Base-by-base conservation (phyloP, 768 basidiomycete genomes). In the Lyophyllum shimeji region DNA sequence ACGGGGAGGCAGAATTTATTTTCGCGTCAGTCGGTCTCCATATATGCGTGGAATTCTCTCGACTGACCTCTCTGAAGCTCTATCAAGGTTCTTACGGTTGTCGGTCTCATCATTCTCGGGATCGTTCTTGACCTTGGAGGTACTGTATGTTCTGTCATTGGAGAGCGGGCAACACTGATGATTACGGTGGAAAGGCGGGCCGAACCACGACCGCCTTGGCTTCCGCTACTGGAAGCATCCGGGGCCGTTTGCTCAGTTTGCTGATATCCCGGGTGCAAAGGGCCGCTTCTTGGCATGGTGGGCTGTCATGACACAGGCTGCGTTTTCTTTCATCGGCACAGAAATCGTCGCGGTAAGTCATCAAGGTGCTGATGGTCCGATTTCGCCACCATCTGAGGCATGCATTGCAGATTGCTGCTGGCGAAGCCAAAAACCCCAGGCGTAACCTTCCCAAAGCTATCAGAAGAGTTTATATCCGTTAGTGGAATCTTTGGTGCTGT, bases 251-350 rank as follows among this genome's bases (percentile, higher is more conserved):
- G 86, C 79, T 9, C 92, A 96, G 64, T 91, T 73, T 63, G 12
- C 76, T 12, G 75, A 69, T 3, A 90, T 93, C 20, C 6, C 64
- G 3, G 95, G 95, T 3, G 57, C 81, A 2, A 82, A 81, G 61
- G 95, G 94, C 8, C 83, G 76, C 23, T 97, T 98, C 80, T 65
- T 83, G 29, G 81, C 77, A 4, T 82, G 74, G 69, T 81, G 76
- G 77, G 76, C 76, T 13, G 76, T 79, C 15, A 68, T 96, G 72
- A 85, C 86, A 7, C 89, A 95, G 61, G 95, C 95, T 3, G 93
- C 92, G 13, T 97, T 95, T 77, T 93, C 92, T 11, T 95, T 74
- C 60, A 93, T 95, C 57, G 95, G 95, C 15, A 95, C 93, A 6
- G 95, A 98, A 70, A 94, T 96, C 65, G 93, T 96, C 40, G 93